phyloP scores from a whole-genome alignment of 176 grass and related monocot species.

The Chrysopogon serrulatus region DNA sequence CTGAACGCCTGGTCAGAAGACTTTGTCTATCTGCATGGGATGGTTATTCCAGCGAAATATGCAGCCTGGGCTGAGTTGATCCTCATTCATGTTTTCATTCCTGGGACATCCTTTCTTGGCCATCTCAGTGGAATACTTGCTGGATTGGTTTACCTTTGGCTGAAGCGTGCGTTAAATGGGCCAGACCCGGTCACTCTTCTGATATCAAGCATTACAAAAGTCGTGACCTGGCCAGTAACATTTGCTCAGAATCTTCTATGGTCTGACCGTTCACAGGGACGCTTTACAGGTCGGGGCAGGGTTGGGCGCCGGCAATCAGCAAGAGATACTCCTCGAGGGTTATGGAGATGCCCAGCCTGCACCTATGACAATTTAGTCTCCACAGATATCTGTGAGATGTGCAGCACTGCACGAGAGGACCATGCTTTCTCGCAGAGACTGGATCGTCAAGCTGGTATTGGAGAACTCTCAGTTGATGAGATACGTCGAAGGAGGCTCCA shows the following conservation, averaged over 20 bases:
- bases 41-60: conserved; percentile 76
- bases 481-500: conserved; percentile 68
- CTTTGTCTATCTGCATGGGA: conserved; percentile 56
- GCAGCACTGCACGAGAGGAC: conserved; percentile 43
- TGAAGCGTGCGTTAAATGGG: conserved; percentile 45
- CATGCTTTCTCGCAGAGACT: conserved; percentile 7
- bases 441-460: neutral
- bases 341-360: conserved; percentile 80
- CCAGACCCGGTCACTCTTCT: conserved; percentile 46
- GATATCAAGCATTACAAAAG: conserved; percentile 35
- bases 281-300: conserved; percentile 37
- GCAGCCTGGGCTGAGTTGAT: conserved; percentile 87
- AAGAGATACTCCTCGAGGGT: neutral
- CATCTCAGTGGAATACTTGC: conserved; percentile 89
- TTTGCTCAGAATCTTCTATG: conserved; percentile 39
- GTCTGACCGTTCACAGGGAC: neutral
- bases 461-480: conserved; percentile 51
- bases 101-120: conserved; percentile 67
- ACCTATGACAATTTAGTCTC: conserved; percentile 70
- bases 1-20: conserved; percentile 62
- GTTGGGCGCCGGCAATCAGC: conserved; percentile 26
- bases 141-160: conserved; percentile 66
- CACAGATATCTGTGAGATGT: conserved; percentile 84
- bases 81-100: conserved; percentile 89
- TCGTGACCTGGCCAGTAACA: conserved; percentile 74